A percentile compares a stretch with the other conserved stretches of the same genome.
Evolutionary conservation across 192 early-diverging fungal genomes (phyloP).

Genomic region (Phlyctochytrium bullatum): DNA sequence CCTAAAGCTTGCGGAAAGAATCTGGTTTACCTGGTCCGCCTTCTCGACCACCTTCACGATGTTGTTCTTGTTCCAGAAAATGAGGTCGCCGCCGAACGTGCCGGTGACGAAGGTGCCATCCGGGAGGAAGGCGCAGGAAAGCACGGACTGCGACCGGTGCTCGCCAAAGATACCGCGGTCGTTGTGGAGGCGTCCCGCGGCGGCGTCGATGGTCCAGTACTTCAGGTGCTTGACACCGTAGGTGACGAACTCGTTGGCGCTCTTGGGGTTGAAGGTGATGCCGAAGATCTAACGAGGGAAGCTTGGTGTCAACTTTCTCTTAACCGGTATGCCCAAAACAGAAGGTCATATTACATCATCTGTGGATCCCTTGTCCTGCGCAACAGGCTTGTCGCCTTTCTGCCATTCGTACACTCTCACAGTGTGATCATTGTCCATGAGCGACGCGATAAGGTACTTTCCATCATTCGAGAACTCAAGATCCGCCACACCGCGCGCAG

Average conservation of each 20-base stretch:
- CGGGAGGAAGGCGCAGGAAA: slow-evolving; percentile 17
- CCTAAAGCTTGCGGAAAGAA: too few relatives aligned
- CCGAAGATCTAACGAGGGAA: slow-evolving; percentile 20
- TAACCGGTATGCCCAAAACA: not conserved
- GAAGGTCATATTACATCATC: slow-evolving; percentile 4
- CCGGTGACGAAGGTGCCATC: slow-evolving; percentile 12
- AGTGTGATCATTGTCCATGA: slow-evolving; percentile 20
- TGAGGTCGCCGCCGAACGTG: slow-evolving; percentile 15
- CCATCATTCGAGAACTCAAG: slow-evolving; percentile 18
- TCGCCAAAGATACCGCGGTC: slow-evolving; percentile 4
- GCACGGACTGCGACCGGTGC: slow-evolving; percentile 10
- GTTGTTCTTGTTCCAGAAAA: slow-evolving; percentile 25
- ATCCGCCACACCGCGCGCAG: slow-evolving; percentile 19
- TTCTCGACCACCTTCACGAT: slow-evolving; percentile 10
- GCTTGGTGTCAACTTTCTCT: too few relatives aligned
- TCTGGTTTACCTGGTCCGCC: slow-evolving; percentile 8
- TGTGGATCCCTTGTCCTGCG: slow-evolving; percentile 13
- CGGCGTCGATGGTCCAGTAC: slow-evolving; percentile 19
- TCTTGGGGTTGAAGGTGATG: slow-evolving; percentile 7
- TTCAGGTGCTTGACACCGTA: slow-evolving; percentile 24
- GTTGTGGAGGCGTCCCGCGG: not conserved
- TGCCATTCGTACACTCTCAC: slow-evolving; percentile 29
- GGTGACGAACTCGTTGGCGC: slow-evolving; percentile 20
- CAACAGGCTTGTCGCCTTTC: slow-evolving; percentile 13
- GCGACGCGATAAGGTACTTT: slow-evolving; percentile 14